phyloP scores from a whole-genome alignment of 2,329 filamentous ascomycete species.

The Rugonectria rugulosa region DNA sequence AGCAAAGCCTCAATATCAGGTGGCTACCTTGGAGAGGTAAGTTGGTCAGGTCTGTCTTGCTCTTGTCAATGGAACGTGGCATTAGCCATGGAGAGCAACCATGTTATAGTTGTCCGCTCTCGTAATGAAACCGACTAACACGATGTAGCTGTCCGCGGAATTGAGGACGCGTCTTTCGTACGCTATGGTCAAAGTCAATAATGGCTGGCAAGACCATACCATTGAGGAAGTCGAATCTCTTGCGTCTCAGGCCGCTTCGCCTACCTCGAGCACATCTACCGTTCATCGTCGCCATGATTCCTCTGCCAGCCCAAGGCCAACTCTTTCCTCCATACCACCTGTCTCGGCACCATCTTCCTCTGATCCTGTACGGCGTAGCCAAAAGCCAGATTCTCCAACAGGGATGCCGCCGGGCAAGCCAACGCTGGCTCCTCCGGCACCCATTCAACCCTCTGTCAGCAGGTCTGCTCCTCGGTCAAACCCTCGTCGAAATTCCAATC shows the following conservation, averaged over 20 bases:
- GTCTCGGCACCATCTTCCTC: conserved; percentile 44
- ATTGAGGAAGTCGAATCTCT: conserved; percentile 81
- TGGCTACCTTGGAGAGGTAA: conserved; percentile 81
- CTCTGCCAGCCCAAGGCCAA: conserved; percentile 63
- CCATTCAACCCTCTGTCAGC: conserved; percentile 58
- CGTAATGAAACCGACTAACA: conserved; percentile 24
- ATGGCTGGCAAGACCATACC: conserved; percentile 83
- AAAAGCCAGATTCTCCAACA: conserved; percentile 49
- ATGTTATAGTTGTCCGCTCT: background rate
- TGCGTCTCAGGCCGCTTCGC: conserved; percentile 73
- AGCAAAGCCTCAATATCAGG: conserved; percentile 66
- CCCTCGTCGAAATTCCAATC: conserved; percentile 59
- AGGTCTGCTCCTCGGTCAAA: conserved; percentile 45
- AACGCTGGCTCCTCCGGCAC: conserved; percentile 60
- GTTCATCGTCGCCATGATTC: conserved; percentile 58
- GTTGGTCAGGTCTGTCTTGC: conserved; percentile 46
- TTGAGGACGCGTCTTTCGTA: conserved; percentile 87
- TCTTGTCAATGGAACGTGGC: too few species aligned
- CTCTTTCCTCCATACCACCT: conserved; percentile 35
- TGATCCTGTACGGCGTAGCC: conserved; percentile 34
- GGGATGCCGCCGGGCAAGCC: conserved; percentile 45
- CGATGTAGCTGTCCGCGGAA: conserved; percentile 73
- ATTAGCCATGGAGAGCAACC: too few species aligned
- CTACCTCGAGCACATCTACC: conserved; percentile 65
- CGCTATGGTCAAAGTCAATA: conserved; percentile 91